Percentiles rank a stretch among this genome's conserved stretches.
These are phyloP conservation scores for Capsicum rhomboideum DNA, from an alignment of 257 asterid species.

Conservation along the genomic window DNA sequence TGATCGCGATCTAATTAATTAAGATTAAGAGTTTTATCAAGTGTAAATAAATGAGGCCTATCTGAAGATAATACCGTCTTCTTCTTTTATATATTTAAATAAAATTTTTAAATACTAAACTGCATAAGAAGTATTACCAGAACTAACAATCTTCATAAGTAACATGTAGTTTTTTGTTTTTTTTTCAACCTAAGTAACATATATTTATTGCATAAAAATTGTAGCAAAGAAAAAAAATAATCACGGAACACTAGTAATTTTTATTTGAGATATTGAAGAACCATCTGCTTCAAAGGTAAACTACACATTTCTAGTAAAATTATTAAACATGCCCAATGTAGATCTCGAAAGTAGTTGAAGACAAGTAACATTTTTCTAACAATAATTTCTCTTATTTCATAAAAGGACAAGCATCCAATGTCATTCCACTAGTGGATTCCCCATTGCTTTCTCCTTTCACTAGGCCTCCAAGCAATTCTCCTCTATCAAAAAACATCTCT, in stretches of 20 bases:
- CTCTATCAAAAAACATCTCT: constrained; percentile 49
- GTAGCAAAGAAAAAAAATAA: not conserved
- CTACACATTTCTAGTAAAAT: not conserved
- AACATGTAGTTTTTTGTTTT: too few species aligned
- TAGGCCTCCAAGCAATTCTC: constrained; percentile 49
- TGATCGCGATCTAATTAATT: not conserved
- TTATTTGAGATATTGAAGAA: not conserved
- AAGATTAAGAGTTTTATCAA: not conserved
- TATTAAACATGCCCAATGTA: not conserved
- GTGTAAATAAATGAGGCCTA: not conserved
- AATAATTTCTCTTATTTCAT: constrained; percentile 2
- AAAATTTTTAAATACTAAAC: not conserved
- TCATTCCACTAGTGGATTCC: not conserved
- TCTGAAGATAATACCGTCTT: not conserved
- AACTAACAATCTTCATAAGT: not conserved
- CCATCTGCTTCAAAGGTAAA: not conserved
- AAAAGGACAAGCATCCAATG: constrained; percentile 31
- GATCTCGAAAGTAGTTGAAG: not conserved
- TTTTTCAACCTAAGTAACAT: too few species aligned
- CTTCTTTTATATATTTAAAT: too few species aligned
- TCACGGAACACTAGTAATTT: not conserved
- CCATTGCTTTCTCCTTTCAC: constrained; percentile 28
- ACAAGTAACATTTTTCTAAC: not conserved
- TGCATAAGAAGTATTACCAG: not conserved
- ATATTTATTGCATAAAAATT: too few species aligned